Conservation (phyloP, 768 basidiomycete genomes). For the Hericium alpestre region DNA sequence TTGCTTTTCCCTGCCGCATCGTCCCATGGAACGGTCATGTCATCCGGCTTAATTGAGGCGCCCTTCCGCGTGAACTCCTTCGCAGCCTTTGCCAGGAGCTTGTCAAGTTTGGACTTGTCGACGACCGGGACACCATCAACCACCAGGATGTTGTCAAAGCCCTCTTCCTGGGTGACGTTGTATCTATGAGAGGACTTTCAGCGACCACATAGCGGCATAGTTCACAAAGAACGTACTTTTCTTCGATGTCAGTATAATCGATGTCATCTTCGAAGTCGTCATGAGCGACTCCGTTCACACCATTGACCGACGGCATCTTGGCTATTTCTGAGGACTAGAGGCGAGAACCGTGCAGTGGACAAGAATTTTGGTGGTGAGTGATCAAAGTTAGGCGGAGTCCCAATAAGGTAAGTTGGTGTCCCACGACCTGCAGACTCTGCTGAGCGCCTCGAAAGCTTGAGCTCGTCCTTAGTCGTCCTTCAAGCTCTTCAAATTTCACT, state of each 20-base stretch:
- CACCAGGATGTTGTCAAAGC: slow-evolving; percentile 85
- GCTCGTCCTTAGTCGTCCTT: too few species aligned
- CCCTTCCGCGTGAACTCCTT: slow-evolving; percentile 83
- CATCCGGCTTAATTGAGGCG: slow-evolving; percentile 60
- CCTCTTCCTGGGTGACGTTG: slow-evolving; percentile 71
- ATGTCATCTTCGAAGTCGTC: slow-evolving; percentile 6
- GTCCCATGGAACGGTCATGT: slow-evolving; percentile 86
- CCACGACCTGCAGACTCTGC: too few species aligned
- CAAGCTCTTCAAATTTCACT: too few species aligned
- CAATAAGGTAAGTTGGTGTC: not conserved
- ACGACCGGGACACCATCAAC: slow-evolving; percentile 89
- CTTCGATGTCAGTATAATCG: slow-evolving; percentile 13
- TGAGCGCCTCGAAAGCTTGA: too few species aligned
- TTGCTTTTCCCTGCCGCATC: slow-evolving; percentile 75
- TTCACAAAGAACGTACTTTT: slow-evolving; percentile 5
- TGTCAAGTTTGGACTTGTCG: slow-evolving; percentile 76
- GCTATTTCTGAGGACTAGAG: not conserved
- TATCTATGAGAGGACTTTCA: slow-evolving; percentile 47
- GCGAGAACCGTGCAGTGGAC: not conserved
- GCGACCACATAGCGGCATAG: not conserved
- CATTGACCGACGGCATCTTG: slow-evolving; percentile 4
- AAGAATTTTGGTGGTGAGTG: not conserved
- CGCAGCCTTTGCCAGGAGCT: slow-evolving; percentile 66
- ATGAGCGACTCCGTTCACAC: not conserved
- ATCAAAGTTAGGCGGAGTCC: slow-evolving; percentile 3